Evolutionary conservation across 2,329 filamentous ascomycete genomes (phyloP).

Genomic region (Furcasterigmium sp.): DNA sequence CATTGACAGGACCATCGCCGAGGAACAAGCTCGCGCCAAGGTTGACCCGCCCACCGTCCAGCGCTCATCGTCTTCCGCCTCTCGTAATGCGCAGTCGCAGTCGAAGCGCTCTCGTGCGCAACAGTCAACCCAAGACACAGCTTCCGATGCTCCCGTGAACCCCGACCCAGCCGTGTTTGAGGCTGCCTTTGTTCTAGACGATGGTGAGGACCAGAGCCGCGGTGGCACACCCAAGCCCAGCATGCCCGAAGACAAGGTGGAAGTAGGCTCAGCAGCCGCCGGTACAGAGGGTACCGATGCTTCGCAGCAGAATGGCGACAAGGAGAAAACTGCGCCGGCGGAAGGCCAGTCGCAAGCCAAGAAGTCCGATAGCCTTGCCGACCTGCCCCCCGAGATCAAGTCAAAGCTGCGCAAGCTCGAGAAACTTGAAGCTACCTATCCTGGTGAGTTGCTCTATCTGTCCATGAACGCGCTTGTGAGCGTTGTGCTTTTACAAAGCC

Average conservation of each 20-base stretch:
- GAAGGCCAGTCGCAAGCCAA: conserved; percentile 14
- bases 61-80: conserved; percentile 1
- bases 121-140: conserved; percentile 34
- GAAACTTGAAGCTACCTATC: conserved; percentile 81
- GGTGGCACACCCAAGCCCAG: conserved; percentile 50
- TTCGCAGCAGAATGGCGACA: conserved; percentile 14
- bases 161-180: conserved; percentile 88
- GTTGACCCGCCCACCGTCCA: conserved; percentile 16
- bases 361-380: conserved; percentile 24
- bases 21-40: conserved; percentile 81
- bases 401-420: conserved; percentile 79
- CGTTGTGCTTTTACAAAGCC: too few species aligned
- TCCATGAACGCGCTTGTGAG: too few species aligned
- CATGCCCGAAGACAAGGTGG: conserved; percentile 17
- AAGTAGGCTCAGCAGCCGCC: conserved; percentile 5
- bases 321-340: conserved; percentile 10
- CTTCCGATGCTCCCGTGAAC: conserved; percentile 39
- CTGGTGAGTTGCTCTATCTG: conserved; percentile 56
- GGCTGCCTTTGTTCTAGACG: conserved; percentile 79
- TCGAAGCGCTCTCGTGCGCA: conserved; percentile 12
- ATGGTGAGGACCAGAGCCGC: conserved; percentile 65
- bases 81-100: conserved; percentile 1
- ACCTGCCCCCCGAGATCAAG: conserved; percentile 69
- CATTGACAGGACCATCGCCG: conserved; percentile 81
- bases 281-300: background rate